These are phyloP conservation scores for Fraxinus paxiana DNA, from an alignment of 305 asterid genomes.

Conservation along the genomic window DNA sequence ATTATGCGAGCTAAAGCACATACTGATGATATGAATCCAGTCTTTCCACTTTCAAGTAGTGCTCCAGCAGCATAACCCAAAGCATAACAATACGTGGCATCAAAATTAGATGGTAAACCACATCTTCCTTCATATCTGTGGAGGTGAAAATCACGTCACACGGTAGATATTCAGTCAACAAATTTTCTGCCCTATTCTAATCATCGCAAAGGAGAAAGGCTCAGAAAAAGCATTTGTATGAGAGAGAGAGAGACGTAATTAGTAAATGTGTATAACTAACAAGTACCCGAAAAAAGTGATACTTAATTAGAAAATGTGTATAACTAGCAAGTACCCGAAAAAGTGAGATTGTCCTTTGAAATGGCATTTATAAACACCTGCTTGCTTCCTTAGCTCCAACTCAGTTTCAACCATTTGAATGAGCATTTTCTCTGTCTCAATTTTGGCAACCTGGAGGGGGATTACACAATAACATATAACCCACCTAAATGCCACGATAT, in stretches of 20 bases:
- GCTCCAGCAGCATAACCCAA: slow-evolving; percentile 91
- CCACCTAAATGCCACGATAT: neutral
- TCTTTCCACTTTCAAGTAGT: slow-evolving; percentile 79
- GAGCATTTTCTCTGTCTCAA: slow-evolving; percentile 98
- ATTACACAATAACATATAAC: slow-evolving; percentile 5
- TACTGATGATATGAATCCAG: slow-evolving; percentile 92
- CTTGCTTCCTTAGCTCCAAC: slow-evolving; percentile 70
- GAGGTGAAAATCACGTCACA: slow-evolving; percentile 16
- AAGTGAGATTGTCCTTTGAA: slow-evolving; percentile 95
- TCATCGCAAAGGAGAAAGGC: neutral
- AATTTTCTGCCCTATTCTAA: slow-evolving; percentile 6
- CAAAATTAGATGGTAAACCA: slow-evolving; percentile 93
- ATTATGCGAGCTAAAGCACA: slow-evolving; percentile 23
- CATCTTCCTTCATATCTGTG: slow-evolving; percentile 90
- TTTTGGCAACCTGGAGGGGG: slow-evolving; percentile 73
- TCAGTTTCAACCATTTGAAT: slow-evolving; percentile 98
- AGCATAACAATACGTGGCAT: slow-evolving; percentile 84
- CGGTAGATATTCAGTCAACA: slow-evolving; percentile 15
- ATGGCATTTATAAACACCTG: slow-evolving; percentile 54
- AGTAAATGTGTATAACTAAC: neutral
- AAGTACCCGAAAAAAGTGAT: slow-evolving; percentile 64
- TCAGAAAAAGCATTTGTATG: neutral
- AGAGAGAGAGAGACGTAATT: neutral
- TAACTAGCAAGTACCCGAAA: slow-evolving; percentile 54
- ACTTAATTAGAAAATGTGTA: neutral